Base-by-base conservation (phyloP, 345 rosid species). In the Dovyalis caffra region DNA sequence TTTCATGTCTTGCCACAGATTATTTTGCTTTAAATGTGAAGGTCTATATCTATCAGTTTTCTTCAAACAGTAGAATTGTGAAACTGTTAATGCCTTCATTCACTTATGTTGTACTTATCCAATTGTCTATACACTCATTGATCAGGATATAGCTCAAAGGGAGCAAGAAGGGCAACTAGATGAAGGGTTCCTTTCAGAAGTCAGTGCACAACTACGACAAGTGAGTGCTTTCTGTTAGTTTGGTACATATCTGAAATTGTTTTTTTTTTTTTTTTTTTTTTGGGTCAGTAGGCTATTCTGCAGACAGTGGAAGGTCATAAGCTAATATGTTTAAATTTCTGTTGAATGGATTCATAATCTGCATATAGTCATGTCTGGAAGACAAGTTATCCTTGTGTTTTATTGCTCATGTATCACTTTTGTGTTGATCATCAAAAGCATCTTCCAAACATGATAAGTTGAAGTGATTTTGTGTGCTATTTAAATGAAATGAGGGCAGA, bases 131-230 rank as follows among this genome's bases (percentile, higher is more conserved):
- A 45, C 26, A 23, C 31, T 35, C 65, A n/a, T 58, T 68, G 31
- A 76, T 82, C 73, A 94, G 97, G 87, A 88, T 78, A 81, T 94
- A 66, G 74, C 74, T 51, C 94, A 85, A 83, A 85, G 87, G 83
- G 95, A 92, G 79, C 87, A 83, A 75, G 89, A 89, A 85, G 97
- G 97, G 60, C 87, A 89, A 78, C 88, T 90, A 37, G 95, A 92
- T 84, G 99, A 92, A 85, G 95, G 97, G 14, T 91, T 95, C 78
- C 97, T 95, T 74, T 80, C 97, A 77, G 92, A 92, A 88, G 99
- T 92, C 70, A 95, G 76, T 75, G 95, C 97, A 81, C 97, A 91
- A 76, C 80, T 95, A 73, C 86, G 94, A 78, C 94, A 92, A 82
- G 99, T 90, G 79, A 76, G 90, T 79, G 51, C 61, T 38, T 15